Evolutionary conservation across 1,284 basidiomycete species (phyloP), one percentile per base, ranked within the genome.

Genomic region (Ustilago crameri): DNA sequence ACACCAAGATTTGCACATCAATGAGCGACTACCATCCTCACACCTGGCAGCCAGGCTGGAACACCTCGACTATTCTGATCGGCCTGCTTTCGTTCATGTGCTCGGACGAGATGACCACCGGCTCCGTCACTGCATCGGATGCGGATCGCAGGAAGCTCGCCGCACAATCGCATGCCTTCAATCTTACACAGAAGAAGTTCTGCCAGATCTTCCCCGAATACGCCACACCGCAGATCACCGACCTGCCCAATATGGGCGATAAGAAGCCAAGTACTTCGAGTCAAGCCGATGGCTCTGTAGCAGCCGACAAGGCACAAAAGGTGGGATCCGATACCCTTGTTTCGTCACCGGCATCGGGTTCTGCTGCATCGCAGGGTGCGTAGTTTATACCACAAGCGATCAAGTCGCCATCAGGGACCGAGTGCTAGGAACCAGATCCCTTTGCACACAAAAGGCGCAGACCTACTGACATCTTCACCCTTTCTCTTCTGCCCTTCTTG

Each of bases 41-140:
- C 70, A 89, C 90, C 20, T 52, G 93, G 92, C 93, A 94, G 82
- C 92, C 93, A 2, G 92, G 92, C 9, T 94, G 93, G 93, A 93
- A 91, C 81, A 92, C 93, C 17, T 91, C 91, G 35, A 94, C 92
- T 42, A 94, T 94, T 91, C 87, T 96, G 70, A 95, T 93, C n/a
- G 94, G 94, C 30, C 87, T 97, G 22, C 86, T 96, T 42, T 94
- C 92, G 7, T 97, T 97, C 85, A 96, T 96, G 95, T 88, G 95
- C 53, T 91, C 92, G 2, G 93, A 97, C 78, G 94, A 97, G 86
- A 93, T 96, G 88, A 97, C 94, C 0, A 95, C 94, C 0, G 94
- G 94, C 12, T 93, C 91, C 1, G 89, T 95, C 43, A 91, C 88
- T 17, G 90, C 91, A 0, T 88, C 90, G n/a, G 89, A 91, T 47